These are phyloP conservation scores for Dillenia turbinata DNA, from an alignment of 164 flowering plant genomes.

Conservation along the genomic window DNA sequence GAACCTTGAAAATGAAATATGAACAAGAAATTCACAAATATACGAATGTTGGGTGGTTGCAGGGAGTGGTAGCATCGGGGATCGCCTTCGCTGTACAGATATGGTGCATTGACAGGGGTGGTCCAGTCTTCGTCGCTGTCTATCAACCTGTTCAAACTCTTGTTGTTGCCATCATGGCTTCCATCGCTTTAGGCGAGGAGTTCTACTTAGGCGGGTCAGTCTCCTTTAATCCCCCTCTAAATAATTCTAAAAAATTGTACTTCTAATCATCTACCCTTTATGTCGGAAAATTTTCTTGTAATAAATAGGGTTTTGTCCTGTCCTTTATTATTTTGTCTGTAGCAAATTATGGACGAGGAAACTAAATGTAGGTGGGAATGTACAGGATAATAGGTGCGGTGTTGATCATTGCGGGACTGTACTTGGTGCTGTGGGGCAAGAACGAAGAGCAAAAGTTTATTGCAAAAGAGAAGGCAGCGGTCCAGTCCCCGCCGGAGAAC, in stretches of 20 bases:
- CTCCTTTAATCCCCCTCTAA: neutral
- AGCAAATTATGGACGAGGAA: no score
- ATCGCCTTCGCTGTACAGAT: constrained; percentile 98
- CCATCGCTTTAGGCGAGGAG: constrained; percentile 84
- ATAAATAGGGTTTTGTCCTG: neutral
- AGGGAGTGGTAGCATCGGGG: constrained; percentile 99
- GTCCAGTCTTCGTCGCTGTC: constrained; percentile 98
- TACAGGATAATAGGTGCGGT: constrained; percentile 95
- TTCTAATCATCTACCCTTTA: neutral
- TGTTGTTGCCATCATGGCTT: constrained; percentile 94
- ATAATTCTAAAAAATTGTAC: no score
- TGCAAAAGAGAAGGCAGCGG: constrained; percentile 28
- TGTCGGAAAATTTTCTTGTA: neutral
- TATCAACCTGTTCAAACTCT: constrained; percentile 99
- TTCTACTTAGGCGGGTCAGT: constrained; percentile 96
- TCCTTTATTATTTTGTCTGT: neutral
- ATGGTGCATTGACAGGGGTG: constrained; percentile 99
- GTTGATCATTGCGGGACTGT: constrained; percentile 76
- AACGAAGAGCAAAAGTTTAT: constrained; percentile 64
- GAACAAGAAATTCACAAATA: no score
- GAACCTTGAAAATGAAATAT: no score
- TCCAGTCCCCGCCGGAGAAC: constrained; percentile 41
- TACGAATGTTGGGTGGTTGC: constrained; percentile 11
- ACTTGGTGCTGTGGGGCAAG: constrained; percentile 98
- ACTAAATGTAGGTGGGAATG: constrained; percentile 2